A percentile compares a stretch with the other conserved stretches of the same genome.
These are phyloP conservation scores for Vaccinium darrowii DNA, from an alignment of 148 eudicot genomes.

Conservation along the genomic window DNA sequence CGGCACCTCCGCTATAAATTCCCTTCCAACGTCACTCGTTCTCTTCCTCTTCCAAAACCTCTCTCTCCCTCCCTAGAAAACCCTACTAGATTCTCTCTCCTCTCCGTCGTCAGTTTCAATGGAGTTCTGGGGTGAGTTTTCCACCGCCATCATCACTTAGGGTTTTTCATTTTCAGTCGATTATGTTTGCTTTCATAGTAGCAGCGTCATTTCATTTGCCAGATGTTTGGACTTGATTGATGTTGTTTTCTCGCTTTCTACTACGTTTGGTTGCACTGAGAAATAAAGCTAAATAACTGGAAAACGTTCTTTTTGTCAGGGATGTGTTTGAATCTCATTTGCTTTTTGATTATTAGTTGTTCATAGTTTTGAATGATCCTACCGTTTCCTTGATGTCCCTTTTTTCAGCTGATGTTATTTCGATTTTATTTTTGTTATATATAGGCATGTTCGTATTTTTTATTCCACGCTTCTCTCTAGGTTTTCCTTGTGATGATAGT, in stretches of 20 bases:
- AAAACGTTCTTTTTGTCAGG: not conserved
- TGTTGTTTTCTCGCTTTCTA: not conserved
- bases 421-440: not conserved
- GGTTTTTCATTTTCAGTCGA: not conserved
- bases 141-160: not conserved
- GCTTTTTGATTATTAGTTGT: not conserved
- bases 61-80: not conserved
- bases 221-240: not conserved
- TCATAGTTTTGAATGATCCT: not conserved
- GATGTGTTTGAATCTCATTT: not conserved
- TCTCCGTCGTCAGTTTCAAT: constrained; percentile 21
- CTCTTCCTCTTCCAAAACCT: constrained; percentile 25
- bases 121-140: constrained; percentile 58
- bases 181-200: no score
- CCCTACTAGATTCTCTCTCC: constrained; percentile 6
- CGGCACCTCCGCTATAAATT: constrained; percentile 17
- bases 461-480: not conserved
- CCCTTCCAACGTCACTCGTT: not conserved
- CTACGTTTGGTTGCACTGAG: not conserved
- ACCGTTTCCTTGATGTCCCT: not conserved
- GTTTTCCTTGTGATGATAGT: not conserved
- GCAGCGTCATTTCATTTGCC: not conserved
- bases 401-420: not conserved
- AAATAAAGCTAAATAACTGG: not conserved
- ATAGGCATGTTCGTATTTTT: no score